phyloP scores from a whole-genome alignment of 108 stramenopile genomes.

The Nitzschia sp. region DNA sequence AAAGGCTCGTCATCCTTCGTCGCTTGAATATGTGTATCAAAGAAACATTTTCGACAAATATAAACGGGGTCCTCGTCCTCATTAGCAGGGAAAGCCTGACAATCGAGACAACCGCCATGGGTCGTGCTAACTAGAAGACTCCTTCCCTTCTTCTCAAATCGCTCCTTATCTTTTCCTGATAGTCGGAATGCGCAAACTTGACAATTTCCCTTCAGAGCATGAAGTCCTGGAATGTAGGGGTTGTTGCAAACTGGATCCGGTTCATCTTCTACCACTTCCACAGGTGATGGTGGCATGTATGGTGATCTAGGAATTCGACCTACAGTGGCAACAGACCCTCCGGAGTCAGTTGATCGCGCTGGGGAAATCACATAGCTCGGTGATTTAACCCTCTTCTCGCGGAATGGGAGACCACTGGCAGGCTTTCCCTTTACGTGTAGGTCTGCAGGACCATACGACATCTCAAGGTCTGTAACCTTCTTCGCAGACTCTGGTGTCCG shows the following conservation, averaged over 20 bases:
- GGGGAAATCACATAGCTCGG: constrained; percentile 10
- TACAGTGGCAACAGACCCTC: constrained; percentile 3
- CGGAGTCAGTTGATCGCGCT: constrained; percentile 21
- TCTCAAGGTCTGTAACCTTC: neutral
- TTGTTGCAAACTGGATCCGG: constrained; percentile 14
- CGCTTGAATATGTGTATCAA: constrained; percentile 26
- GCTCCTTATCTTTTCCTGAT: constrained; percentile 11
- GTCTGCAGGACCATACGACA: constrained; percentile 1
- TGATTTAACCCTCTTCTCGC: neutral
- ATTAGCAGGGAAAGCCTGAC: constrained; percentile 29
- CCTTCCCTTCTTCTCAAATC: constrained; percentile 34
- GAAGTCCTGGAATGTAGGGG: constrained; percentile 16
- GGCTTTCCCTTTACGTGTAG: neutral
- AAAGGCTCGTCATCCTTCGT: constrained; percentile 12
- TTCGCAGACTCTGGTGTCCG: too few relatives aligned
- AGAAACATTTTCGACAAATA: constrained; percentile 37
- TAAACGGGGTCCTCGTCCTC: constrained; percentile 38
- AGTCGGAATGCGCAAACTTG: constrained; percentile 38
- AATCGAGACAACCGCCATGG: constrained; percentile 27
- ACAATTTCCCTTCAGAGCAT: constrained; percentile 12
- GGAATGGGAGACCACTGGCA: neutral
- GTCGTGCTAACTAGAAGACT: constrained; percentile 25
- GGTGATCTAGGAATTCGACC: constrained; percentile 15
- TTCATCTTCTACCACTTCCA: constrained; percentile 7
- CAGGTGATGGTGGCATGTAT: constrained; percentile 10